Percentiles rank a stretch among this genome's conserved stretches.
Evolutionary conservation across 2,329 filamentous ascomycete genomes (phyloP).

Genomic region (Neofusicoccum ribis): DNA sequence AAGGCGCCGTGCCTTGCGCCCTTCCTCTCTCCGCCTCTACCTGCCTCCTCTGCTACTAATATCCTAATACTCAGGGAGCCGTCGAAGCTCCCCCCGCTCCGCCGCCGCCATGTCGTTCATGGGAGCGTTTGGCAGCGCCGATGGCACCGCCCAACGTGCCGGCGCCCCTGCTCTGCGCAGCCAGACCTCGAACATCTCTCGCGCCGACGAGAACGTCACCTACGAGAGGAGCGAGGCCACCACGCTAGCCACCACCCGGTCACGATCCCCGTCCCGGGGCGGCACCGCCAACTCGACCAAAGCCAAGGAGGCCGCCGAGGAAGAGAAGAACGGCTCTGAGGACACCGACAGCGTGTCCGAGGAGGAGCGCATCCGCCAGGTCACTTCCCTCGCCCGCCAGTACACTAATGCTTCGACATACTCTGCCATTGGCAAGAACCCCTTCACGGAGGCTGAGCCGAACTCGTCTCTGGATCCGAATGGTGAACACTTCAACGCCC

Average conservation of each 20-base stretch:
- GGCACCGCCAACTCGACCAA: constrained; percentile 26
- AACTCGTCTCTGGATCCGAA: constrained; percentile 49
- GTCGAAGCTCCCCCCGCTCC: neutral
- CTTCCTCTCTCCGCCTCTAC: neutral
- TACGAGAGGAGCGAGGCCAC: constrained; percentile 21
- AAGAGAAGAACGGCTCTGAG: constrained; percentile 26
- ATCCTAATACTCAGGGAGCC: neutral
- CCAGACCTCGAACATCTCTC: neutral
- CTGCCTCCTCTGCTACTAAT: neutral
- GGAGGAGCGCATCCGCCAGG: constrained; percentile 35
- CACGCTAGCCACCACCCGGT: constrained; percentile 18
- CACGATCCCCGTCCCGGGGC: constrained; percentile 26
- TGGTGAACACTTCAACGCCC: constrained; percentile 48
- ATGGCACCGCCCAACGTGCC: neutral
- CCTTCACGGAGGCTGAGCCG: constrained; percentile 38
- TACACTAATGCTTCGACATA: constrained; percentile 42
- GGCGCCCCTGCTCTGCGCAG: neutral
- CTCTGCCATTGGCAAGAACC: constrained; percentile 40
- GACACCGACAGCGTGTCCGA: constrained; percentile 27
- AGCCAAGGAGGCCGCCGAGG: constrained; percentile 22
- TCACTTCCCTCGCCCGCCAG: constrained; percentile 44
- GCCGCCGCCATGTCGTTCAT: constrained; percentile 19
- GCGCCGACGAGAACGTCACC: neutral
- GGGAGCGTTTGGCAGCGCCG: constrained; percentile 14
- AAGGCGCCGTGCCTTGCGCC: neutral